Base-by-base conservation (phyloP, 2,329 filamentous ascomycete genomes). In the Chaetomium sp. region DNA sequence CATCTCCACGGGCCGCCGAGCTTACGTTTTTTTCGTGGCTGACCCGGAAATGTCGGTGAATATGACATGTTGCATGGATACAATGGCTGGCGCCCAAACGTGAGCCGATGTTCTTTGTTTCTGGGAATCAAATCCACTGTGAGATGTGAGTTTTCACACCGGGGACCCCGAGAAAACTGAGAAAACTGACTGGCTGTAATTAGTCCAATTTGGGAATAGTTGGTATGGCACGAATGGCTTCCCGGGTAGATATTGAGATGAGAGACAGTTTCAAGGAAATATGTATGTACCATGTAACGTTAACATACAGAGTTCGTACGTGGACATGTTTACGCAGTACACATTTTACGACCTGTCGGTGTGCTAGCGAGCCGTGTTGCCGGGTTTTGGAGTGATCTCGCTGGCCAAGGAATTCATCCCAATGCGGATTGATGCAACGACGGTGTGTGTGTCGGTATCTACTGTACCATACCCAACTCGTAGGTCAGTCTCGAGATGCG, bases 21-120 rank as follows among this genome's bases (percentile, higher is more conserved):
- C 21, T 62, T 31, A 45, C n/a, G 49, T 21, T 25, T 53, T 25
- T 53, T 64, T 42, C 56, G 35, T 62, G 58, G 49, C 55, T 60
- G 54, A 31, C 55, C 49, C 42, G 42, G 53, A 65, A 65, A 61
- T 47, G 63, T 61, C 62, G 62, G 62, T 64, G 62, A 64, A 59
- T n/a, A 19, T 25, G 23, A 21, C 27, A 47, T 53, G 51, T 31
- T 50, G 49, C 31, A n/a, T 42, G 33, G 8, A 53, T 54, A 53
- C 56, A 47, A 47, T 47, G 29, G n/a, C 19, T 4, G 29, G 13
- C 23, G 16, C 12, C 21, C 13, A 3, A 29, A 13, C 23, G 33
- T 29, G 5, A 47, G 27, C 35, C 3, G 35, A 31, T n/a, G 19
- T 31, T 27, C 16, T 57, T 57, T 57, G 50, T 31, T 53, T 29